These are phyloP conservation scores for Artemisia tridentata DNA, from an alignment of 129 eudicot genomes.

Conservation along the genomic window DNA sequence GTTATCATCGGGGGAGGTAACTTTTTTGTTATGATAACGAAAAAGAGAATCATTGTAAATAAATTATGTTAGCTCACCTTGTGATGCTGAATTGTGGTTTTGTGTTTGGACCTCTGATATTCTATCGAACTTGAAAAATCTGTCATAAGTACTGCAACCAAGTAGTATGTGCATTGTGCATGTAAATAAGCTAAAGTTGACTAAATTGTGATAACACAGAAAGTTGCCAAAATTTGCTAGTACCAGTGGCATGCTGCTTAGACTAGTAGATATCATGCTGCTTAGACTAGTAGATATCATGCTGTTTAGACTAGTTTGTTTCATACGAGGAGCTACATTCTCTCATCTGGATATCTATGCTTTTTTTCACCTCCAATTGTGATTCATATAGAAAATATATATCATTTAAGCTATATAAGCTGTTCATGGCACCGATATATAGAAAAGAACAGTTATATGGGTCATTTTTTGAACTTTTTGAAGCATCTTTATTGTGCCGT, in stretches of 20 bases:
- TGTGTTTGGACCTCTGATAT: slow-evolving; percentile 3
- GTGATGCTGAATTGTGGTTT: slow-evolving; percentile 6
- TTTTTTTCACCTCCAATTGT: neutral
- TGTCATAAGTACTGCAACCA: neutral
- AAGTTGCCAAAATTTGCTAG: slow-evolving; percentile 16
- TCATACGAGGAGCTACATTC: slow-evolving; percentile 10
- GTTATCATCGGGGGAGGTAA: slow-evolving; percentile 94
- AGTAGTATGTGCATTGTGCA: neutral
- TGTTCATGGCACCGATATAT: neutral
- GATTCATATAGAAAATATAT: slow-evolving; percentile 3
- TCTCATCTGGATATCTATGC: slow-evolving; percentile 5
- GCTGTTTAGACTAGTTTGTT: slow-evolving; percentile 4
- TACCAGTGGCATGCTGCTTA: neutral
- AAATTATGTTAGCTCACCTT: slow-evolving; percentile 7
- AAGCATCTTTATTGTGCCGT: neutral
- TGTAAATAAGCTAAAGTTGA: slow-evolving; percentile 15
- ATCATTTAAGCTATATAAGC: slow-evolving; percentile 5
- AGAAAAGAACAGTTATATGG: neutral
- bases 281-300: neutral
- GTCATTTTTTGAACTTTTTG: neutral
- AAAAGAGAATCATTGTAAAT: neutral
- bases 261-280: neutral
- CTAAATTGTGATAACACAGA: neutral
- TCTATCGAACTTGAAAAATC: neutral
- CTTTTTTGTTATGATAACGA: neutral